These are phyloP conservation scores for Colletotrichum theobromicola DNA, from an alignment of 2,329 filamentous ascomycete genomes.

Conservation along the genomic window DNA sequence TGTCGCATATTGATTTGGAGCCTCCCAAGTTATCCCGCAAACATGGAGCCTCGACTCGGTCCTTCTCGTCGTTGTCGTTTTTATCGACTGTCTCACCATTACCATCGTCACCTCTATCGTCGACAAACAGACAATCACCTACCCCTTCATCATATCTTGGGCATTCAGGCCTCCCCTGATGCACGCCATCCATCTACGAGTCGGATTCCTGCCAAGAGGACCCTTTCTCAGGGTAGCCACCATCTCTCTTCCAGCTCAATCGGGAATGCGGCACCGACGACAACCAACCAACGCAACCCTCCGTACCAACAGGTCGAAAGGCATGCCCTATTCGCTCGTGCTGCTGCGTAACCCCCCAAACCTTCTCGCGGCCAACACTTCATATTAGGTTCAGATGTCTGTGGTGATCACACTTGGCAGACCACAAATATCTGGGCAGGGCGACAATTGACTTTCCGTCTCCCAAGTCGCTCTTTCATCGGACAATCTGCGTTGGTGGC, in stretches of 20 bases:
- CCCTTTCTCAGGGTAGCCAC: background rate
- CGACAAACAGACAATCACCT: background rate
- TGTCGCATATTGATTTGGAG: background rate
- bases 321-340: background rate
- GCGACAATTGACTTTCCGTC: conserved; percentile 5
- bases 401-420: background rate
- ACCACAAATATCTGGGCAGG: background rate
- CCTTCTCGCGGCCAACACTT: background rate
- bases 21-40: background rate
- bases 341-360: background rate
- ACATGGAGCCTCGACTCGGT: background rate
- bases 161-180: background rate
- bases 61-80: background rate
- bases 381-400: background rate
- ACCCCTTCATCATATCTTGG: background rate
- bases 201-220: background rate
- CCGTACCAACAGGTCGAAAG: background rate
- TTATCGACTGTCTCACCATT: background rate
- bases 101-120: background rate
- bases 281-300: background rate
- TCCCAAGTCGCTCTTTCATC: background rate
- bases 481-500: conserved; percentile 5
- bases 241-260: background rate
- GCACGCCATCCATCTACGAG: background rate
- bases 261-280: background rate